Conservation (phyloP, 305 asterid species). For the Fraxinus dipetala region DNA sequence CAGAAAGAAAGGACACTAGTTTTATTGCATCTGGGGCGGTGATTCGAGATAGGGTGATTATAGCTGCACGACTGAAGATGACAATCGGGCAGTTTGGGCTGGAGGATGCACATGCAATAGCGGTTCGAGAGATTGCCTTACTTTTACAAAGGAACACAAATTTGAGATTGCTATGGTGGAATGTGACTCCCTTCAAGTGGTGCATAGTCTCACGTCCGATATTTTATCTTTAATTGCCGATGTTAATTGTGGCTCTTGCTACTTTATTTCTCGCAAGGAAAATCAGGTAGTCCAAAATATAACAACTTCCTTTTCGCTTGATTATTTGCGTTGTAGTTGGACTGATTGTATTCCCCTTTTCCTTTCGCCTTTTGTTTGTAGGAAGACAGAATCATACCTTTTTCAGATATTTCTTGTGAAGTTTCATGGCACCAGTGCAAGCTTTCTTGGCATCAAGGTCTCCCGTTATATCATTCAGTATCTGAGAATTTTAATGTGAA, state of each 20-base stretch:
- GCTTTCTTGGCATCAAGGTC: slow-evolving; percentile 82
- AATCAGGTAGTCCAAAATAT: not conserved
- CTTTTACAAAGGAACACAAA: not conserved
- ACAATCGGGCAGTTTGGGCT: not conserved
- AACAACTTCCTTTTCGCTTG: not conserved
- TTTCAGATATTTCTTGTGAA: slow-evolving; percentile 83
- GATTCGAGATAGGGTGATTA: not conserved
- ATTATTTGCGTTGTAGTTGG: not conserved
- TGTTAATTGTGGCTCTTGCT: not conserved
- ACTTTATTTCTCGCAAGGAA: not conserved
- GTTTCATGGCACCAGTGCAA: slow-evolving; percentile 71
- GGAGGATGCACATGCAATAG: not conserved
- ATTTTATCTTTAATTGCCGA: not conserved
- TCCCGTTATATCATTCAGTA: slow-evolving; percentile 78
- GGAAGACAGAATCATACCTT: slow-evolving; percentile 42
- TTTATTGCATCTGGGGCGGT: not conserved
- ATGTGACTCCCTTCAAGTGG: not conserved
- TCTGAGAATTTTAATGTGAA: slow-evolving; percentile 36
- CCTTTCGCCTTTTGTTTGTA: not conserved
- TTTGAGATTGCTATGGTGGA: not conserved
- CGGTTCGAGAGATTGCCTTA: not conserved
- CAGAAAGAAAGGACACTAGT: not conserved
- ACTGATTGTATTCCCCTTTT: not conserved
- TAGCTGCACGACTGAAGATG: not conserved
- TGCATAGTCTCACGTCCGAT: not conserved